Evolutionary conservation across 805 yeast species (phyloP), one percentile per base, ranked within the genome.

Genomic region (Maudiozyma pseudohumilis): DNA sequence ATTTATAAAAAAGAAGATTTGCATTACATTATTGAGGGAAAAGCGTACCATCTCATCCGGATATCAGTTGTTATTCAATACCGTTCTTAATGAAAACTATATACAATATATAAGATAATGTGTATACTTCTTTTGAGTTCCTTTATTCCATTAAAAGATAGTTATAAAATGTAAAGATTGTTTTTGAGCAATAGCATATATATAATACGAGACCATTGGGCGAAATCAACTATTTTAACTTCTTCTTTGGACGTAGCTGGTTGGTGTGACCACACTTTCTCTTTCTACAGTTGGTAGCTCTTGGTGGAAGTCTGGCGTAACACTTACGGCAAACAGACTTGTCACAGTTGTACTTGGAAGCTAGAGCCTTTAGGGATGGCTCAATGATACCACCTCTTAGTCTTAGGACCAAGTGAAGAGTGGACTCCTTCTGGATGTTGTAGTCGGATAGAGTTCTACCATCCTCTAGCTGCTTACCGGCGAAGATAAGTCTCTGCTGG

Each of bases 271-370:
- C 98, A 76, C 98, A 92, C 82, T 92, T 92, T 86, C 96, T 87
- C 97, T 92, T 92, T 80, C 98, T 87, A 82, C 98, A 92, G 96
- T 92, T 92, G 74, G 97, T 92, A 63, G 98, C 98, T 84, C 97
- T 94, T 74, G 98, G 96, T 67, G 98, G 98, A 68, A 92, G 88
- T 80, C 98, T 92, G 63, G 98, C 96, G 82, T 92, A 92, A 79
- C 98, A 92, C 71, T 88, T 85, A 75, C 98, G 94, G 81, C 98
- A 92, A 70, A 92, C 89, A 55, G 95, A 70, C 76, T 92, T 92
- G 56, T 92, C 98, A 80, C 97, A 92, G 94, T 92, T 92, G 89
- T 83, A 92, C 77, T 92, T 92, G 68, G 96, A 85, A 71, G 98
- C 98, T 65, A 92, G 80, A 62, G 89, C 96, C 77, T 89, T 92